Base-by-base conservation (phyloP, 2,329 filamentous ascomycete species). In the Fusarium oxysporum region DNA sequence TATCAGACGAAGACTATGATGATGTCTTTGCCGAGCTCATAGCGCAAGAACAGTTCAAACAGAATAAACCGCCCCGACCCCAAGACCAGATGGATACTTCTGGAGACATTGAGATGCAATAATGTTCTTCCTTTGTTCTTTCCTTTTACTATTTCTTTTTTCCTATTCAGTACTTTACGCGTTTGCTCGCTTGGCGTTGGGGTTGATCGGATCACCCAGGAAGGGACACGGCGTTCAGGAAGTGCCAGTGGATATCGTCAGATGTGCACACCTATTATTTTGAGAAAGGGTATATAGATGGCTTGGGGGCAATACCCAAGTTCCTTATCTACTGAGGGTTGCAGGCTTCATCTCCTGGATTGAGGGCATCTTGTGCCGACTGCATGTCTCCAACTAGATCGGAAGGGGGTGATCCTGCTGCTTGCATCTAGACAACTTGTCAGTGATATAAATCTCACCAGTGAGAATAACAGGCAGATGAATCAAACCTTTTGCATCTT, bases 321-420 rank as follows among this genome's bases (percentile, higher is more conserved):
- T 40, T 57, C 54, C 41, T 67, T 55, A 72, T 80, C 83, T 84
- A 92, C 83, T 92, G 90, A 63, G 87, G 87, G 68, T 89, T 88
- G 76, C 90, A 92, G 32, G 88, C 85, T 75, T 92, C 90, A 73
- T 92, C 90, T 32, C 88, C 85, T 38, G 83, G 86, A 45, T 86
- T 88, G 65, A 92, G 85, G 11, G 88, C 89, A 73, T 96, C 93
- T 79, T 96, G 93, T 23, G 93, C 92, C 55, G 93, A 92, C 62
- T 92, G 91, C 89, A 97, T 92, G 80, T 97, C 94, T 62, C 95
- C 96, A 21, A 99, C 93, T 23, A 99, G 85, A 81, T 98, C 96
- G 41, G 93, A 88, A 1, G 96, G 96, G 48, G 96, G 96, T 25
- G 93, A 95, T 14, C 96, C 96, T 69, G 93, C 92, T 57, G 92